phyloP scores from a whole-genome alignment of 441 rosid genomes.

The Mallotus repandus region DNA sequence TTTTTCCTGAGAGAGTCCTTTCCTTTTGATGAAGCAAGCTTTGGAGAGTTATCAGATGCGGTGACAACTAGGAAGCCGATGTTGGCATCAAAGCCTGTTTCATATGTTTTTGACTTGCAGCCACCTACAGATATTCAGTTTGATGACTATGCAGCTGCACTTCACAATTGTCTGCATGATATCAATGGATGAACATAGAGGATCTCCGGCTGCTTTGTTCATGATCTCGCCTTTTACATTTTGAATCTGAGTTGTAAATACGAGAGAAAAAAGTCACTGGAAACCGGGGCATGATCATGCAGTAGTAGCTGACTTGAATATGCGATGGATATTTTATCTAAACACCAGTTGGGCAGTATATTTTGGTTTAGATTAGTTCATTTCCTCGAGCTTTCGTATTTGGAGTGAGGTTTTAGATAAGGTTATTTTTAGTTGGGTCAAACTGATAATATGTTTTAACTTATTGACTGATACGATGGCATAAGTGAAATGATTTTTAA shows the following conservation, averaged over 20 bases:
- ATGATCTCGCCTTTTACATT: background rate
- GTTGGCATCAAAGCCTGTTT: conserved; percentile 58
- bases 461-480: too few relatives aligned
- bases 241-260: background rate
- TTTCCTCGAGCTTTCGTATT: too few relatives aligned
- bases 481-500: too few relatives aligned
- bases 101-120: conserved; percentile 64
- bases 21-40: conserved; percentile 62
- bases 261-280: background rate
- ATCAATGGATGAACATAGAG: conserved; percentile 2
- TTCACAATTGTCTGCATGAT: conserved; percentile 37
- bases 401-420: too few relatives aligned
- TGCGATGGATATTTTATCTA: too few relatives aligned
- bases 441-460: too few relatives aligned
- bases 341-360: background rate
- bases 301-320: background rate
- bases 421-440: too few relatives aligned
- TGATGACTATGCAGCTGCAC: conserved; percentile 42
- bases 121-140: conserved; percentile 59
- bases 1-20: conserved; percentile 72
- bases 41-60: conserved; percentile 51
- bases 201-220: conserved; percentile 3
- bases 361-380: too few relatives aligned
- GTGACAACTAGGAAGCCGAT: conserved; percentile 46
- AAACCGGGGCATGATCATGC: background rate